Base-by-base conservation (phyloP, 192 early-diverging fungal species). In the Coemansia sp. region DNA sequence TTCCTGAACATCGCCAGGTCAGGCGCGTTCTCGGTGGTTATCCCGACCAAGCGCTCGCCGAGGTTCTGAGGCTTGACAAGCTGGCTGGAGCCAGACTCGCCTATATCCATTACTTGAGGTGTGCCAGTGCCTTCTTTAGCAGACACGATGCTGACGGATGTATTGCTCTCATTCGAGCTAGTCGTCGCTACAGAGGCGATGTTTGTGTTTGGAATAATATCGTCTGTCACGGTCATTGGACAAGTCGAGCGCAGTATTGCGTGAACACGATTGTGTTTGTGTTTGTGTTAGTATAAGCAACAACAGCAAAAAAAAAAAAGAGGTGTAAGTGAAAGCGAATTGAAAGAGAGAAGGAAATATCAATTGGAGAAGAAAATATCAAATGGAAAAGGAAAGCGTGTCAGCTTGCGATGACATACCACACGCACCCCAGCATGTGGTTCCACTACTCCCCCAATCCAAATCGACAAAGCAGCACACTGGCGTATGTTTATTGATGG, bases 1-100 rank as follows among this genome's bases (percentile, higher is more conserved):
- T 66, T 60, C 23, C 58, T 72, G 41, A 74, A 38, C 11, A 38
- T 25, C 9, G 51, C 41, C 19, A 78, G 19, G 58, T 78, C 67
- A 23, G 67, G 34, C 8, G 67, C 21, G 17, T 21, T 62, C 17
- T 63, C 63, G 27, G 19, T 5, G 4, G 68, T 8, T 5, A 39
- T 23, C 19, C 46, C 34, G 2, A 31, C 31, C 58, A 60, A n/a
- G 15, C 17, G 31, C 58, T n/a, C 58, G 17, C 17, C 34, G n/a
- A 36, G 17, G n/a, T 34, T 11, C 31, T 60, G 38, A 27, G 11
- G 41, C 17, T 48, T 27, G 2, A 15, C 51, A 4, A 27, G 11
- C 51, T 55, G 51, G 27, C 51, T 55, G 23, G 27, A 12, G 51
- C 51, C 27, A 55, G 27, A 55, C 29, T 55, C 51, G 3, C 14